phyloP scores from a whole-genome alignment of 805 yeast species.

The Teunomyces cretensis region DNA sequence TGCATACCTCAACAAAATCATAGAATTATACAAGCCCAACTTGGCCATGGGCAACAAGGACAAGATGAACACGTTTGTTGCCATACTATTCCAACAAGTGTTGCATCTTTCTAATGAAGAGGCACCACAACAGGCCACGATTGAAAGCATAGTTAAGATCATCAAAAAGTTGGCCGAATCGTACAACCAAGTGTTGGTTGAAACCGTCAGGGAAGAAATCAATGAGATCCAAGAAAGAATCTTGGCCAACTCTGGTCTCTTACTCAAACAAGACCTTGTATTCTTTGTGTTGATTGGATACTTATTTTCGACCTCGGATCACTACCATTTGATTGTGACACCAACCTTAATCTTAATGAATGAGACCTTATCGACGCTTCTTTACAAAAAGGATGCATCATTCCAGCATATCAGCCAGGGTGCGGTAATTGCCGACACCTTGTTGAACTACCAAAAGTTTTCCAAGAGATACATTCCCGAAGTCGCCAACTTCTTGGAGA shows the following conservation, averaged over 20 bases:
- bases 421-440: constrained; percentile 60
- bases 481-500: constrained; percentile 56
- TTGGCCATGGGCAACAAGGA: constrained; percentile 81
- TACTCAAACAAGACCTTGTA: constrained; percentile 50
- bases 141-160: constrained; percentile 43
- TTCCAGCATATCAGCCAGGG: constrained; percentile 55
- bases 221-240: constrained; percentile 55
- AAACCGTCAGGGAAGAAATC: constrained; percentile 58
- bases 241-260: constrained; percentile 12
- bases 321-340: constrained; percentile 86
- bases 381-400: constrained; percentile 34
- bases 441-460: constrained; percentile 71
- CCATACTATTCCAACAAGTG: constrained; percentile 62
- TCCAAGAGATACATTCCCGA: constrained; percentile 87
- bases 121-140: constrained; percentile 16
- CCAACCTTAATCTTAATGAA: constrained; percentile 75
- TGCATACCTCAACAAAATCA: constrained; percentile 51
- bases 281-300: constrained; percentile 72
- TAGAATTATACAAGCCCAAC: constrained; percentile 69
- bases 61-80: constrained; percentile 61
- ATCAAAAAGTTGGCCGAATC: constrained; percentile 62
- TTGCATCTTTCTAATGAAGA: constrained; percentile 46
- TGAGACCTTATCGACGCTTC: constrained; percentile 49
- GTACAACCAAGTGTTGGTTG: constrained; percentile 63
- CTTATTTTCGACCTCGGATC: constrained; percentile 91